Evolutionary conservation across 371 early-diverging fungal genomes (phyloP), one percentile per base, ranked within the genome.

Genomic region (Chytridium lagenaria): DNA sequence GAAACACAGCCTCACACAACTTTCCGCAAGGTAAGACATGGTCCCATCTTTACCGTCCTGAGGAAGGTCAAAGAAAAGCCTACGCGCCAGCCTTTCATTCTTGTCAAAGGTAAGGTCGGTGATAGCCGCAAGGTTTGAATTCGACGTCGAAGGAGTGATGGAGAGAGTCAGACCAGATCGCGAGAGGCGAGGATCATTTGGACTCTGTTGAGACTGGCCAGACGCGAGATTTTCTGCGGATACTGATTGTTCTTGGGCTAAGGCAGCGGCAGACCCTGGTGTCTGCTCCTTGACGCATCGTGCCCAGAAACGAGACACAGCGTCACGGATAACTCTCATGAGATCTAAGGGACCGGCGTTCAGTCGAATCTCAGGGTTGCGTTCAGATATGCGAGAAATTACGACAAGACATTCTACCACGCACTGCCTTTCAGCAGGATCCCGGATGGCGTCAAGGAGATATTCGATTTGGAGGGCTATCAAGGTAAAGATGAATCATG

Each of bases 361-460:
- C 31, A 91, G 80, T 10, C 79, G 78, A 70, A 90, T 78, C 1
- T 89, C 88, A 0, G 91, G 90, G 50, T 91, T 86, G 2, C 88
- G 76, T 36, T 92, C 90, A 51, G 87, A 85, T 44, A 90, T 82
- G 50, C 88, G 82, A 49, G 89, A 85, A 36, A 93, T 87, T 39
- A 92, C 87, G 57, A 87, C 85, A 38, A 94, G 75, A 1, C 87
- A 85, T 72, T 93, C 93, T 0, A 91, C 90, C 0, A 91, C 91
- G 40, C 93, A 84, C 80, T 93, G 93, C 30, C 93, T 90, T 77
- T 94, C 94, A 12, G 94, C 95, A 2, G 95, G 94, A 68, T 95
- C 94, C 5, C 83, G 76, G 39, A 92, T 88, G 10, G 86, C 88
- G 71, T 84, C 84, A 74, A 94, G 80, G 67, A 92, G 89, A 59